Evolutionary conservation across 805 yeast species (phyloP).

Genomic region (Suhomyces canberraensis): DNA sequence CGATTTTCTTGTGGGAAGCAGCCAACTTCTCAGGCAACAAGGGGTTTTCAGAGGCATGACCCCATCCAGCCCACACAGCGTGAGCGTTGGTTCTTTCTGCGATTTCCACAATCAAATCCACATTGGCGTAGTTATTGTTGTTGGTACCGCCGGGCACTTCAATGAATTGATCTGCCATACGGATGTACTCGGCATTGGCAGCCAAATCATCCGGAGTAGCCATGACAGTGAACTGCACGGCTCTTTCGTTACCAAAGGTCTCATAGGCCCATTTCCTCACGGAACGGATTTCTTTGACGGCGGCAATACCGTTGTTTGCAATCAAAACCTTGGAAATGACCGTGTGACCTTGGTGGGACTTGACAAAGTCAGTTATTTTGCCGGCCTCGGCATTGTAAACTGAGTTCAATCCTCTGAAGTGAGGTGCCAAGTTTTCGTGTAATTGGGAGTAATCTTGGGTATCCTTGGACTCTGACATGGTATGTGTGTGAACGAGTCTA

Average conservation of each 20-base stretch:
- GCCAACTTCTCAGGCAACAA: constrained; percentile 89
- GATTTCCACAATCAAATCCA: constrained; percentile 91
- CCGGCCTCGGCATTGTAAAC: constrained; percentile 76
- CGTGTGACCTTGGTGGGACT: constrained; percentile 87
- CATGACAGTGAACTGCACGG: constrained; percentile 94
- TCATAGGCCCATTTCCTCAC: constrained; percentile 99
- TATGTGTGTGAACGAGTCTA: background rate
- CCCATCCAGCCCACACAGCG: constrained; percentile 99
- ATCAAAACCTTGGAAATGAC: constrained; percentile 84
- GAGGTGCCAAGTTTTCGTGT: constrained; percentile 51
- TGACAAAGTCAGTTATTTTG: constrained; percentile 78
- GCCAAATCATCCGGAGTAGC: constrained; percentile 99
- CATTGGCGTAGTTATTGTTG: constrained; percentile 97
- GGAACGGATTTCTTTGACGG: constrained; percentile 96
- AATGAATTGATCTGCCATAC: constrained; percentile 98
- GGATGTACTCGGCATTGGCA: constrained; percentile 95
- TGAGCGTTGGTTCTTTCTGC: constrained; percentile 96
- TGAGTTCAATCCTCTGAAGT: constrained; percentile 82
- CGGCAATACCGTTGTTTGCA: constrained; percentile 99
- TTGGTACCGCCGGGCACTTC: constrained; percentile 99
- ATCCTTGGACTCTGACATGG: constrained; percentile 7
- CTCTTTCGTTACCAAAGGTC: constrained; percentile 94
- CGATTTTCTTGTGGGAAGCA: constrained; percentile 82
- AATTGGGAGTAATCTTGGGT: constrained; percentile 21
- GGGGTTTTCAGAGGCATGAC: constrained; percentile 99